Conservation (phyloP, 1,139 yeast genomes). For the Wickerhamomyces sp. region DNA sequence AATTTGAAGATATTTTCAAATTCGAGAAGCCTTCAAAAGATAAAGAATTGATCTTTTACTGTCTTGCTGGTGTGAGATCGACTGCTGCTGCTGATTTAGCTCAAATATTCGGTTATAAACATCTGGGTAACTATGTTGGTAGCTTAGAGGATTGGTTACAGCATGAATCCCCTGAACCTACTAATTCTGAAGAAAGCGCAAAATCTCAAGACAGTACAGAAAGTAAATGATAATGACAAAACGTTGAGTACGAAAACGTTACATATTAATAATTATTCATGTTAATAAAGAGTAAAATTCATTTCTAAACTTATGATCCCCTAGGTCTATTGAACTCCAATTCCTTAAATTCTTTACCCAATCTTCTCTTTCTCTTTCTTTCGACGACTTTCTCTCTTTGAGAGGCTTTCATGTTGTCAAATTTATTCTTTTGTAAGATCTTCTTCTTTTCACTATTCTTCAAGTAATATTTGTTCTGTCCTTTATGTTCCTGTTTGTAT, state of each 20-base stretch:
- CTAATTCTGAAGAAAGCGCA: slow-evolving; percentile 1
- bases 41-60: slow-evolving; percentile 81
- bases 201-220: too few species aligned
- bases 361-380: slow-evolving; percentile 87
- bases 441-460: slow-evolving; percentile 81
- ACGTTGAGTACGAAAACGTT: too few species aligned
- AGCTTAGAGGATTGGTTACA: slow-evolving; percentile 81
- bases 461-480: slow-evolving; percentile 47
- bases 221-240: too few species aligned
- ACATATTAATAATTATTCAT: too few species aligned
- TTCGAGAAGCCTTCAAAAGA: slow-evolving; percentile 72
- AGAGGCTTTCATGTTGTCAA: slow-evolving; percentile 73
- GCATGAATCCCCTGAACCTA: slow-evolving; percentile 12
- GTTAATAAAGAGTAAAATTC: too few species aligned
- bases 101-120: slow-evolving; percentile 78
- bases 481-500: slow-evolving; percentile 31
- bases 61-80: slow-evolving; percentile 90
- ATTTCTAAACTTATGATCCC: slow-evolving; percentile 5
- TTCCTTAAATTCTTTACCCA: slow-evolving; percentile 85
- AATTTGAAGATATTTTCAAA: slow-evolving; percentile 77
- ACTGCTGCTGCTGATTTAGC: slow-evolving; percentile 91
- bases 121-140: slow-evolving; percentile 76
- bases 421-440: slow-evolving; percentile 83
- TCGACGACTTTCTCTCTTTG: slow-evolving; percentile 89
- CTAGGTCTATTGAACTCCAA: slow-evolving; percentile 50